Base-by-base conservation (phyloP, 2,329 filamentous ascomycete species). In the Knoxdaviesia proteae region DNA sequence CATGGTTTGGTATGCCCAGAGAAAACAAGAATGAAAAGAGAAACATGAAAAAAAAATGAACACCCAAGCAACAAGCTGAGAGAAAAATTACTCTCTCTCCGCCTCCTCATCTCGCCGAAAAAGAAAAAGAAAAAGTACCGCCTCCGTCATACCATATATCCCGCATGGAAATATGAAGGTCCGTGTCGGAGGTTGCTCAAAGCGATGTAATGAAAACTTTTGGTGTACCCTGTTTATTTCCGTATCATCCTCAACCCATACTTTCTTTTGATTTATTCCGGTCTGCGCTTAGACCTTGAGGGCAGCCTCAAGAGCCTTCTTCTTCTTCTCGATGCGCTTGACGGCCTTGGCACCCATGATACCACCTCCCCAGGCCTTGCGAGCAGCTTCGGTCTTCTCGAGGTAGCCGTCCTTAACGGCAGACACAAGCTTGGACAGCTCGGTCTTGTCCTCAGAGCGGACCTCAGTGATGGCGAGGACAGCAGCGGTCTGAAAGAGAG, bases 271-370 rank as follows among this genome's bases (percentile, higher is more conserved):
- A 40, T 45, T 41, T 32, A 34, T 42, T 42, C 34, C 11, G 8
- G 8, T 46, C 37, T 20, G 39, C 53, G 52, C 51, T 63, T 92
- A 98, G 71, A 98, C 92, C 82, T 96, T 96, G 77, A 94, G 86
- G 62, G 90, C 87, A 60, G 67, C 68, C 69, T 96, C 90, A 50
- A 90, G 60, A 60, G 87, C 86, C 81, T 94, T 94, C 68, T 80
- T 75, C 74, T 84, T 84, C 82, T 94, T 94, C 65, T 68, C 65
- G 49, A 67, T 72, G 59, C 68, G 68, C 67, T 72, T 74, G 66
- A 75, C 77, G 61, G 90, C 87, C 84, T 98, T 98, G 63, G 79
- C 73, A 59, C 90, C 72, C 87, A 98, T 94, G 71, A 98, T 94
- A 67, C 92, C 92, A 76, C 90, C 90, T 71, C 92, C 90, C 90